Evolutionary conservation across 768 basidiomycete genomes (phyloP).

Genomic region (Phlebiopsis gigantea): DNA sequence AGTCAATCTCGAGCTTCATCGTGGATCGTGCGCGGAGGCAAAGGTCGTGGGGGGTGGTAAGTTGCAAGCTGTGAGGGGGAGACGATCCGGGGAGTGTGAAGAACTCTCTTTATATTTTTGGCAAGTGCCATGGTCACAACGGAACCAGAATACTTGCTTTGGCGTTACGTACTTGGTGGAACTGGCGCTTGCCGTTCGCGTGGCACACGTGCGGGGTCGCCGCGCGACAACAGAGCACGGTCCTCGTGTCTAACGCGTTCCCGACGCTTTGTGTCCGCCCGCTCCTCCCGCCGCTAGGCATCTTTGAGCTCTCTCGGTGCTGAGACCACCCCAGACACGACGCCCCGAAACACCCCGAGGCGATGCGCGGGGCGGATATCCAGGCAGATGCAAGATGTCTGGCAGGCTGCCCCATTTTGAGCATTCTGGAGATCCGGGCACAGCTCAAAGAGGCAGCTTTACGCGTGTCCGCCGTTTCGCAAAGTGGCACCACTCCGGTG

Average conservation of each 20-base stretch:
- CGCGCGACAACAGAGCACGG: not conserved
- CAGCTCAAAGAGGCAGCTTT: not conserved
- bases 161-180: not conserved
- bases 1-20: slow-evolving; percentile 2
- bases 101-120: not conserved
- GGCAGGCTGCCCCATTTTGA: too few relatives aligned
- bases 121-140: not conserved
- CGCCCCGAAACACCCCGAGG: not conserved
- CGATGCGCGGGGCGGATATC: not conserved
- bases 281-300: not conserved
- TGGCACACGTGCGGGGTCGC: not conserved
- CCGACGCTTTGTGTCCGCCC: not conserved
- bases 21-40: not conserved
- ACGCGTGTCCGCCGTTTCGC: not conserved
- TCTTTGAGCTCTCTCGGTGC: not conserved
- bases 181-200: not conserved
- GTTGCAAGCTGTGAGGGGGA: not conserved
- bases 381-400: not conserved
- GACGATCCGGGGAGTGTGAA: not conserved
- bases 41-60: not conserved
- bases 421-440: not conserved
- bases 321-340: not conserved
- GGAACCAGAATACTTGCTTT: not conserved
- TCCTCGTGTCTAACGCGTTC: not conserved
- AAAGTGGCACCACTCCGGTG: not conserved